A percentile compares a stretch with the other conserved stretches of the same genome.
phyloP scores from a whole-genome alignment of 106 monocot species.

The Acorus calamus region DNA sequence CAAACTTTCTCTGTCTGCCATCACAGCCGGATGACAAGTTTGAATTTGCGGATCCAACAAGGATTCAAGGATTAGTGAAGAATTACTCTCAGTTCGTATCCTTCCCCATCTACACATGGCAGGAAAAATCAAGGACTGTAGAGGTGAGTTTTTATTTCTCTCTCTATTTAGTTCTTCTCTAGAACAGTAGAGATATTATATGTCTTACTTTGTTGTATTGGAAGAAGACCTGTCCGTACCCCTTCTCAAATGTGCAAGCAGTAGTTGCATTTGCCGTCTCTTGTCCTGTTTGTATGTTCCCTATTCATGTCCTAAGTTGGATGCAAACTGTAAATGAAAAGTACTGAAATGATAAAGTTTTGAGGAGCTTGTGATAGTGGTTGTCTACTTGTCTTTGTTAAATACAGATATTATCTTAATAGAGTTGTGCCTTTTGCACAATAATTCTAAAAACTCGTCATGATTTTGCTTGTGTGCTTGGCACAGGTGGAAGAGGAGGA shows the following conservation, averaged over 20 bases:
- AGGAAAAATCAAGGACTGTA: constrained; percentile 89
- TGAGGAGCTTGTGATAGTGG: not conserved
- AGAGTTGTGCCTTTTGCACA: too few species aligned
- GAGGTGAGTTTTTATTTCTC: constrained; percentile 42
- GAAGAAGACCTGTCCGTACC: too few species aligned
- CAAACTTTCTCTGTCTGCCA: not conserved
- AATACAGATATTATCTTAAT: not conserved
- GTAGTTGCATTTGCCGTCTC: too few species aligned
- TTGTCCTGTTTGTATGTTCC: too few species aligned
- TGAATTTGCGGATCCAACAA: constrained; percentile 80
- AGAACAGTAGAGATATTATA: not conserved
- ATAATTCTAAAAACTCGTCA: not conserved
- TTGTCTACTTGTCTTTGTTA: not conserved
- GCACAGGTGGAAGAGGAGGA: constrained; percentile 89
- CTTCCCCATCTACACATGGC: constrained; percentile 93
- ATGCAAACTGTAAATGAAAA: too few species aligned
- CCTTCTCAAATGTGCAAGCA: too few species aligned
- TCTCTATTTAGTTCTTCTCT: not conserved
- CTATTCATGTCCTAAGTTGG: too few species aligned
- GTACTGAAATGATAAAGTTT: too few species aligned
- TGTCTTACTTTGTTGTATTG: not conserved
- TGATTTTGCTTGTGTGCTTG: not conserved
- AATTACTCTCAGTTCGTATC: constrained; percentile 99
- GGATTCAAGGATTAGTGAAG: constrained; percentile 78
- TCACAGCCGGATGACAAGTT: constrained; percentile 84